These are phyloP conservation scores for Candida ficus DNA, from an alignment of 805 yeast genomes.

Conservation along the genomic window DNA sequence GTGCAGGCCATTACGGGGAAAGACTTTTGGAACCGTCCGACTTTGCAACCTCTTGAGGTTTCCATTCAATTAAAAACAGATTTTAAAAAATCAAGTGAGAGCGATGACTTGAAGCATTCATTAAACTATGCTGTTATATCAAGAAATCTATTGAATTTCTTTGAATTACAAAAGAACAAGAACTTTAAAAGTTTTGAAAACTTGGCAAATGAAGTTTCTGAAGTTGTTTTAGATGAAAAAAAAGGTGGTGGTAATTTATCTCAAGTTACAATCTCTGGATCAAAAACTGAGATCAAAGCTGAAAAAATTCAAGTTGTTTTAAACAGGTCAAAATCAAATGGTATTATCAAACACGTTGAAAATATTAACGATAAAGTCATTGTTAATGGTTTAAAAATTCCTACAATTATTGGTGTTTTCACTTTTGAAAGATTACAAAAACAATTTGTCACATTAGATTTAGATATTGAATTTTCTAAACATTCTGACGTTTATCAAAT, in stretches of 20 bases:
- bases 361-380: conserved; percentile 21
- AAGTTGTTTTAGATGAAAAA: conserved; percentile 38
- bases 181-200: conserved; percentile 32
- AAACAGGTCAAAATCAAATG: conserved; percentile 26
- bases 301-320: conserved; percentile 39
- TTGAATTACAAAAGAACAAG: conserved; percentile 35
- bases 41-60: conserved; percentile 60
- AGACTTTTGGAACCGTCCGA: conserved; percentile 69
- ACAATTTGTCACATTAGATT: conserved; percentile 66
- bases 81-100: conserved; percentile 66
- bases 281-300: conserved; percentile 57
- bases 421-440: conserved; percentile 79
- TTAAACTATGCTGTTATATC: conserved; percentile 86
- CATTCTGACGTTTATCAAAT: conserved; percentile 30
- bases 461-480: conserved; percentile 39
- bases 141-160: conserved; percentile 50
- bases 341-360: conserved; percentile 10
- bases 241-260: conserved; percentile 44
- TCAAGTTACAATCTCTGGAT: conserved; percentile 35
- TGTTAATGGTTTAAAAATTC: conserved; percentile 49
- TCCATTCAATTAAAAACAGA: conserved; percentile 59
- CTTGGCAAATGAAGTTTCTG: conserved; percentile 43
- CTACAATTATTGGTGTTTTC: conserved; percentile 89
- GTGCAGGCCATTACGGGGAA: conserved; percentile 62
- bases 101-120: conserved; percentile 78